Conservation (phyloP, 768 basidiomycete genomes). For the Trametes villosa region DNA sequence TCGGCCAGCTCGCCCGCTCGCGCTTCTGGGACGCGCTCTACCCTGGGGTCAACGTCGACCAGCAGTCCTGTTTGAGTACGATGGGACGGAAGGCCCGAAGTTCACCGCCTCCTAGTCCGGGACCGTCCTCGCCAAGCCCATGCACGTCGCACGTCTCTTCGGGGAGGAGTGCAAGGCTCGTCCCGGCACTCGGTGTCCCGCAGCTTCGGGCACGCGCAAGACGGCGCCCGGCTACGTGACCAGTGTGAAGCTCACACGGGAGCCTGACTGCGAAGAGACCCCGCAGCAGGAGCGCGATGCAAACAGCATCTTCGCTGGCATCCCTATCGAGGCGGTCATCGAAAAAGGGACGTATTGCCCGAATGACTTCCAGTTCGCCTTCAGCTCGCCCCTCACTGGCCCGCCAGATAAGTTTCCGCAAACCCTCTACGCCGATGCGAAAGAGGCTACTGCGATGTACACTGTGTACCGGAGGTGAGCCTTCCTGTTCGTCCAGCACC, state of each 20-base stretch:
- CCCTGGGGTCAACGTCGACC: slow-evolving; percentile 20
- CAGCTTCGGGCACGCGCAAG: background rate
- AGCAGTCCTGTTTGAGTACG: slow-evolving; percentile 16
- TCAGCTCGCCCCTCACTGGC: background rate
- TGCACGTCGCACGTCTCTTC: slow-evolving; percentile 16
- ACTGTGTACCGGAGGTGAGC: background rate
- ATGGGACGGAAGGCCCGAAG: slow-evolving; percentile 12
- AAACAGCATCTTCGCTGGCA: slow-evolving; percentile 2
- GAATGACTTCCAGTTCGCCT: background rate
- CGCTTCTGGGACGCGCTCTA: slow-evolving; percentile 22
- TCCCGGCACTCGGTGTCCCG: background rate
- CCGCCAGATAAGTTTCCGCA: background rate
- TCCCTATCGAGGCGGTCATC: background rate
- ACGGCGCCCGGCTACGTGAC: slow-evolving; percentile 2
- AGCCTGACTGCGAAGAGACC: background rate
- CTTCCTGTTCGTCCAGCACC: background rate
- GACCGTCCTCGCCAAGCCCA: slow-evolving; percentile 13
- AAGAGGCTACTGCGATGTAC: background rate
- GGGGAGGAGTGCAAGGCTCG: slow-evolving; percentile 6
- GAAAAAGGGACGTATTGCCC: background rate
- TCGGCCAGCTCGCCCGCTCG: slow-evolving; percentile 11
- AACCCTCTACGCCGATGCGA: background rate
- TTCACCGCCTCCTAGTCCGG: slow-evolving; percentile 13
- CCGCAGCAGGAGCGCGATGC: slow-evolving; percentile 3
- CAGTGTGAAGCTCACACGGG: background rate